phyloP scores from a whole-genome alignment of 805 yeast genomes.

The Jamesozyma gamospora region DNA sequence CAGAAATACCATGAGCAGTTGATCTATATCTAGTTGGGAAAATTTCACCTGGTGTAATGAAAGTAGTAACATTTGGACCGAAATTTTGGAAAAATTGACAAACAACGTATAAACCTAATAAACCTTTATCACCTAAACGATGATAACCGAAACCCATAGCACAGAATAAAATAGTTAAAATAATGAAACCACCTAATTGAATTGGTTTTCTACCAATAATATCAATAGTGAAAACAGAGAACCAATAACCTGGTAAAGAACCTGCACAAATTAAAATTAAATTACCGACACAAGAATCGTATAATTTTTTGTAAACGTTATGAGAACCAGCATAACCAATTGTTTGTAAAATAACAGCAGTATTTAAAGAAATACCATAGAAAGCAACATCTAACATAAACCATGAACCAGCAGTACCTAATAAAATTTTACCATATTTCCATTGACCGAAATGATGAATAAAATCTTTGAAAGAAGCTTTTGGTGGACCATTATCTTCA shows the following conservation, averaged over 20 bases:
- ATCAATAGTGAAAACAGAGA: slow-evolving; percentile 70
- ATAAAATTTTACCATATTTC: slow-evolving; percentile 73
- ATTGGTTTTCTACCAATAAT: slow-evolving; percentile 75
- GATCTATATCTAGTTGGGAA: slow-evolving; percentile 95
- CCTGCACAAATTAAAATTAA: slow-evolving; percentile 91
- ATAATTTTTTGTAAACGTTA: slow-evolving; percentile 60
- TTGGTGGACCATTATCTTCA: slow-evolving; percentile 42
- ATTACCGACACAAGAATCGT: slow-evolving; percentile 83
- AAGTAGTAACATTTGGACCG: slow-evolving; percentile 90
- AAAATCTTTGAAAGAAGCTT: slow-evolving; percentile 75
- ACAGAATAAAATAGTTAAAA: slow-evolving; percentile 66
- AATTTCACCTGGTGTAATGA: slow-evolving; percentile 82
- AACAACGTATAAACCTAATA: slow-evolving; percentile 67
- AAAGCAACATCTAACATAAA: slow-evolving; percentile 82
- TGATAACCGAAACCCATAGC: slow-evolving; percentile 77
- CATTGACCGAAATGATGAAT: slow-evolving; percentile 66
- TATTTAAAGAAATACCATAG: slow-evolving; percentile 80
- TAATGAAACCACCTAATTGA: slow-evolving; percentile 64
- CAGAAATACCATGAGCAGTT: slow-evolving; percentile 90
- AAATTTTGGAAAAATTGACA: slow-evolving; percentile 85
- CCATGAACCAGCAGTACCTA: slow-evolving; percentile 92
- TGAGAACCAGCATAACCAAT: slow-evolving; percentile 72
- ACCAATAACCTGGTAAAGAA: slow-evolving; percentile 91
- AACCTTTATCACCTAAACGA: slow-evolving; percentile 54
- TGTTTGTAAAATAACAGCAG: slow-evolving; percentile 67